A percentile compares a stretch with the other conserved stretches of the same genome.
These are phyloP conservation scores for Zygotorulaspora danielsina DNA, from an alignment of 805 yeast genomes.

Conservation along the genomic window DNA sequence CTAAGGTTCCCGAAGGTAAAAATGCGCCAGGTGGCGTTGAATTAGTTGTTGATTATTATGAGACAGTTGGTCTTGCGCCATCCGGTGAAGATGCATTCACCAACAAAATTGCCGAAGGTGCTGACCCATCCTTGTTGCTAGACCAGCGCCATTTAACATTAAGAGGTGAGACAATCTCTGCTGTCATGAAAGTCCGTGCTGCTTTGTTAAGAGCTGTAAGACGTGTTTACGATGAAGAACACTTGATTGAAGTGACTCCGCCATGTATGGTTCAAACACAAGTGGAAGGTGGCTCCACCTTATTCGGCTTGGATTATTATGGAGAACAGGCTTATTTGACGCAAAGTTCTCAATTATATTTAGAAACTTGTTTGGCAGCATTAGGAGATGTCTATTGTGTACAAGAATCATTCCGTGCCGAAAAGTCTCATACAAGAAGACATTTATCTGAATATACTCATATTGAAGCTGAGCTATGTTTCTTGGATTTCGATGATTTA, in stretches of 20 bases:
- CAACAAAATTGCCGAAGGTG: conserved; percentile 88
- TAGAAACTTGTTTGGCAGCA: conserved; percentile 94
- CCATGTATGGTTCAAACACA: conserved; percentile 99
- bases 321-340: conserved; percentile 96
- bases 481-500: conserved; percentile 81
- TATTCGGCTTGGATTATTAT: conserved; percentile 88
- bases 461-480: conserved; percentile 90
- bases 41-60: conserved; percentile 83
- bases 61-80: conserved; percentile 90
- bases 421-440: conserved; percentile 97
- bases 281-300: conserved; percentile 98
- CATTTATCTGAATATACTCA: conserved; percentile 97
- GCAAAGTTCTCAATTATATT: conserved; percentile 92
- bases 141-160: conserved; percentile 95
- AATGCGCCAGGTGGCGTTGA: conserved; percentile 98
- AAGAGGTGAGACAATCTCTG: conserved; percentile 91
- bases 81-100: conserved; percentile 92
- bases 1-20: conserved; percentile 90
- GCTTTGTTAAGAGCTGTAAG: conserved; percentile 68
- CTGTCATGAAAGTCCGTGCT: conserved; percentile 94
- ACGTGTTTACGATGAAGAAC: conserved; percentile 69
- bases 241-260: conserved; percentile 87
- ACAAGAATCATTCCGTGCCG: conserved; percentile 99
- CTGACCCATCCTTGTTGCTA: conserved; percentile 87
- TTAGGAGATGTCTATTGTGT: conserved; percentile 96